Evolutionary conservation across 129 eudicot species (phyloP), one percentile per base, ranked within the genome.

Genomic region (Apium graveolens): DNA sequence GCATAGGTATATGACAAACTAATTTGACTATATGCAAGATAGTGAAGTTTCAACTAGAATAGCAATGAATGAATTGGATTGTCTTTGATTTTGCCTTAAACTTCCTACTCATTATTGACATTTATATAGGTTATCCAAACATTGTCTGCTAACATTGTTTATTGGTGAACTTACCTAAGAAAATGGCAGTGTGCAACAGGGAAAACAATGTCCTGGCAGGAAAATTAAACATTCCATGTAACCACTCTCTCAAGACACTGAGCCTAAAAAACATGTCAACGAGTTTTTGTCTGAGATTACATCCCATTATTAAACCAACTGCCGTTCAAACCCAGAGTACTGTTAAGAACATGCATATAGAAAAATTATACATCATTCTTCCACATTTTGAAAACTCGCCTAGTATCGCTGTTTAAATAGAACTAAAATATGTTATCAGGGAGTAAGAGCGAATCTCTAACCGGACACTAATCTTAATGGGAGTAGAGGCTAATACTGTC

Each of bases 201-300:
- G 65, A 57, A n/a, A 57, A 57, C 65, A 57, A 57, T 57, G 32
- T 60, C 16, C 68, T 60, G 34, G 29, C 29, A 60, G 6, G 10
- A n/a, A 24, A n/a, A 60, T 60, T 57, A 60, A 60, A 60, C 68
- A 60, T 60, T 60, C 68, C 68, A 60, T 60, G 68, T 60, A 60
- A 60, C 32, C 68, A 60, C 68, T 1, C n/a, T 60, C 16, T 60
- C 34, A n/a, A 60, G 5, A 60, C 68, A 57, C 14, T 3, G 34
- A 60, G 68, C 32, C 68, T 60, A 11, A 26, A 10, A 60, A 26
- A 60, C 68, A 60, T 60, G 68, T n/a, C 1, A 60, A 60, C 31
- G 68, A 60, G 68, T 60, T 26, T 0, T n/a, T n/a, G 68, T 60
- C 32, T n/a, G 34, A 8, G 68, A 26, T 60, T 9, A 60, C 68